phyloP scores from a whole-genome alignment of 2,329 filamentous ascomycete genomes.

The Aspergillus piperis region DNA sequence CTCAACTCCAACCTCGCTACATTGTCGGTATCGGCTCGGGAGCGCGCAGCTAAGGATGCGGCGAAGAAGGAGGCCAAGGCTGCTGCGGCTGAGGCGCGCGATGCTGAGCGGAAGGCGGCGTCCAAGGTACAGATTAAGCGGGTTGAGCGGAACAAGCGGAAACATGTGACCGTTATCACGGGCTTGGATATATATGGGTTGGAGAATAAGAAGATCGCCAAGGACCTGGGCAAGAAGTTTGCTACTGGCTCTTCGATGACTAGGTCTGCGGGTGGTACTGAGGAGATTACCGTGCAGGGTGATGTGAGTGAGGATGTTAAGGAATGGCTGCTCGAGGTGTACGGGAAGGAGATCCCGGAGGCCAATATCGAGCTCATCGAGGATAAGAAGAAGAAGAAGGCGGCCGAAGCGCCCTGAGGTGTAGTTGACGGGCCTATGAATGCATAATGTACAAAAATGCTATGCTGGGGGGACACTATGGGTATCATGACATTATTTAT shows the following conservation, averaged over 20 bases:
- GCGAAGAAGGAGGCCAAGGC: slow-evolving; percentile 97
- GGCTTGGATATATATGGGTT: slow-evolving; percentile 88
- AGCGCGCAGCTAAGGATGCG: slow-evolving; percentile 92
- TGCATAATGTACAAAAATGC: slow-evolving; percentile 6
- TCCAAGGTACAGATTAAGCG: slow-evolving; percentile 90
- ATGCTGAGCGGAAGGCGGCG: slow-evolving; percentile 77
- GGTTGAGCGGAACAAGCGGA: slow-evolving; percentile 96
- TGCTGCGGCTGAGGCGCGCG: slow-evolving; percentile 79
- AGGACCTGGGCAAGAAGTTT: slow-evolving; percentile 98
- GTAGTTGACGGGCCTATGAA: background rate
- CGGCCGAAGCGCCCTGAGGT: slow-evolving; percentile 8
- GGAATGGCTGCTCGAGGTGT: slow-evolving; percentile 86
- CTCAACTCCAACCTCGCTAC: slow-evolving; percentile 81
- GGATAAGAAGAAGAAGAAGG: slow-evolving; percentile 89
- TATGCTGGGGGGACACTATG: slow-evolving; percentile 5
- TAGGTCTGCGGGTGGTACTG: slow-evolving; percentile 78
- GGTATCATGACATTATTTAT: slow-evolving; percentile 31
- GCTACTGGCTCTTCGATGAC: slow-evolving; percentile 92
- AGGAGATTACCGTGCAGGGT: slow-evolving; percentile 97
- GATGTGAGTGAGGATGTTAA: slow-evolving; percentile 93
- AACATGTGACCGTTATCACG: slow-evolving; percentile 89
- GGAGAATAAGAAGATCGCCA: slow-evolving; percentile 92
- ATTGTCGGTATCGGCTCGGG: slow-evolving; percentile 86
- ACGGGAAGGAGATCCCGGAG: slow-evolving; percentile 80
- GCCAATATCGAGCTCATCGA: slow-evolving; percentile 94